Evolutionary conservation across 129 eudicot genomes (phyloP), one percentile per base, ranked within the genome.

Genomic region (Tagetes patula): DNA sequence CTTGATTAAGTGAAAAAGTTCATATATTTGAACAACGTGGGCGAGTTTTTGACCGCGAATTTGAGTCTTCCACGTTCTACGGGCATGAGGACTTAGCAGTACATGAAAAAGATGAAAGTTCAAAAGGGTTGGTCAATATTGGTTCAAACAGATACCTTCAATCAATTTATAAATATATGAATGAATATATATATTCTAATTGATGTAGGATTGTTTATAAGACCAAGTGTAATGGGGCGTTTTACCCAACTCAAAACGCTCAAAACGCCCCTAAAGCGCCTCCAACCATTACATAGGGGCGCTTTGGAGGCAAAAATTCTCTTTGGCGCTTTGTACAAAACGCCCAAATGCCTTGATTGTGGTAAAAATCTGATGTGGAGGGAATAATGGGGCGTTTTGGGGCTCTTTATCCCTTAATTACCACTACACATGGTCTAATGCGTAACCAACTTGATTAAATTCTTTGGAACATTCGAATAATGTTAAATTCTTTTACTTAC

Each of bases 121-220:
- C 45, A 77, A 70, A 89, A 71, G 30, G 80, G 78, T 58, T 48
- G 84, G 80, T 85, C 82, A 75, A 83, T 71, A 39, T 77, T 66
- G 89, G 60, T 79, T 76, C 47, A 65, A 54, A 54, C 74, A 75
- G 83, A 82, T 81, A 70, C 87, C 69, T 39, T 39, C 54, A 49
- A 54, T 72, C 70, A 64, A 58, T 76, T 67, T 63, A 58, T 41
- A 3, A 43, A 47, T 40, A 41, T 34, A 58, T 70, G 75, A 40
- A 58, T 70, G 75, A 73, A 70, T 79, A 58, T 70, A 73, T 78
- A 76, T 74, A 84, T 84, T 84, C 88, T 63, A 32, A 34, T 11
- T 13, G 27, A 36, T 61, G 43, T 54, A 39, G 59, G 86, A 87
- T 84, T 87, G 84, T 75, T 55, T 72, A 56, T 66, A 55, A 65